These are phyloP conservation scores for Peronospora farinosa DNA, from an alignment of 352 stramenopile species.

Conservation along the genomic window DNA sequence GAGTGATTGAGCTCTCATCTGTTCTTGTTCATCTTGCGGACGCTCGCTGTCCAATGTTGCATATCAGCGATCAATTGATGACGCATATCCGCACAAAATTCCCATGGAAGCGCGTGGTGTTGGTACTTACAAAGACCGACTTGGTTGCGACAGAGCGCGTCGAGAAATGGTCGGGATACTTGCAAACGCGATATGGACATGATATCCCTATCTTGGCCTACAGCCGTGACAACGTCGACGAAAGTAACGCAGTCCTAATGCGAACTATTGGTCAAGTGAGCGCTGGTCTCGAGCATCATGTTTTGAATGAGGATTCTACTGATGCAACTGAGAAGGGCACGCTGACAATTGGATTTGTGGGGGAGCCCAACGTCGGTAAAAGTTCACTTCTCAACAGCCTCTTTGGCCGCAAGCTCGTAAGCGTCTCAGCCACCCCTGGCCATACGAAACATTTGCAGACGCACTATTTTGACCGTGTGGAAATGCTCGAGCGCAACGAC, in stretches of 20 bases:
- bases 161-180: conserved; percentile 89
- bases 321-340: conserved; percentile 90
- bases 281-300: conserved; percentile 20
- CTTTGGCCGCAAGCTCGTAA: conserved; percentile 72
- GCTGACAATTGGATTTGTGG: conserved; percentile 92
- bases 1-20: conserved; percentile 68
- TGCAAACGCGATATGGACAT: conserved; percentile 80
- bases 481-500: conserved; percentile 39
- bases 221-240: conserved; percentile 55
- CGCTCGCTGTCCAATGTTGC: conserved; percentile 59
- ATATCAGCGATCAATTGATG: conserved; percentile 65
- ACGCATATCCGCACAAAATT: conserved; percentile 35
- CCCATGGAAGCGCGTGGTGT: conserved; percentile 88
- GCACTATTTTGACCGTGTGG: conserved; percentile 57
- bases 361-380: conserved; percentile 97
- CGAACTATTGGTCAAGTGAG: conserved; percentile 36
- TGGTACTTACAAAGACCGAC: conserved; percentile 99
- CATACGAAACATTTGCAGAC: conserved; percentile 83
- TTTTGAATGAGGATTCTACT: not conserved
- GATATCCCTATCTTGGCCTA: conserved; percentile 79
- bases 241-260: conserved; percentile 42
- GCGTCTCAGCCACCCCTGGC: conserved; percentile 66
- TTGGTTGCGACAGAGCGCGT: conserved; percentile 85
- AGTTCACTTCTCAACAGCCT: conserved; percentile 90
- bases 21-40: conserved; percentile 75